Evolutionary conservation across 768 basidiomycete species (phyloP).

Genomic region (Termitomyces sp.): DNA sequence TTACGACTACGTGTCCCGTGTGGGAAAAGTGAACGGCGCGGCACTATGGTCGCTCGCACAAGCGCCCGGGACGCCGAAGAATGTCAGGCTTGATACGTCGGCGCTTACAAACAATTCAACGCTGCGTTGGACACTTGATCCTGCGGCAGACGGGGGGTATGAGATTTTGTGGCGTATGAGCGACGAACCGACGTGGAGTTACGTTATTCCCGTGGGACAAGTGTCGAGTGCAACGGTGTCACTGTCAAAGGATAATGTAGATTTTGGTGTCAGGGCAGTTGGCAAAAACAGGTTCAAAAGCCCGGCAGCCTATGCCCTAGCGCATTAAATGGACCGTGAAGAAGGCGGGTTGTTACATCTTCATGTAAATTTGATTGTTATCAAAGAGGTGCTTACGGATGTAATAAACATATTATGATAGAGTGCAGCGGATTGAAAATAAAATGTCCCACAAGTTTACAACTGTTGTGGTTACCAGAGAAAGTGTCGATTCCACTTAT

Average conservation of each 20-base stretch:
- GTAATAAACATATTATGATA: neutral
- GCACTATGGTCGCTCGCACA: conserved; percentile 51
- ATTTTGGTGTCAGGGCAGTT: conserved; percentile 43
- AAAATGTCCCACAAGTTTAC: neutral
- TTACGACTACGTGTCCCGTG: conserved; percentile 45
- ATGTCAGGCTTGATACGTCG: conserved; percentile 39
- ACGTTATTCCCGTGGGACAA: conserved; percentile 42
- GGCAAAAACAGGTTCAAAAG: conserved; percentile 47
- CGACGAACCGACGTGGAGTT: conserved; percentile 41
- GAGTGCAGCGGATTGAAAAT: neutral
- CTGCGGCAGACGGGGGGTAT: conserved; percentile 35
- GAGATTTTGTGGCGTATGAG: conserved; percentile 48
- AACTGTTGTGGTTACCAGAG: no score
- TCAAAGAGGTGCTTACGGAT: neutral
- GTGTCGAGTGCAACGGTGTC: conserved; percentile 33
- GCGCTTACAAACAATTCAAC: conserved; percentile 51
- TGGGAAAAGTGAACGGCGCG: conserved; percentile 46
- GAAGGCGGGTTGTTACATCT: neutral
- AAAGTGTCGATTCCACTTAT: no score
- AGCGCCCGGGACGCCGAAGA: conserved; percentile 48
- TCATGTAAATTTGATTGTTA: neutral
- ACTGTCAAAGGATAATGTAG: conserved; percentile 46
- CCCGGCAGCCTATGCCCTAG: conserved; percentile 37
- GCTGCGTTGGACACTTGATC: conserved; percentile 37
- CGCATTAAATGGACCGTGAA: neutral